These are phyloP conservation scores for Colletotrichum filicis DNA, from an alignment of 2,329 filamentous ascomycete species.

Conservation along the genomic window DNA sequence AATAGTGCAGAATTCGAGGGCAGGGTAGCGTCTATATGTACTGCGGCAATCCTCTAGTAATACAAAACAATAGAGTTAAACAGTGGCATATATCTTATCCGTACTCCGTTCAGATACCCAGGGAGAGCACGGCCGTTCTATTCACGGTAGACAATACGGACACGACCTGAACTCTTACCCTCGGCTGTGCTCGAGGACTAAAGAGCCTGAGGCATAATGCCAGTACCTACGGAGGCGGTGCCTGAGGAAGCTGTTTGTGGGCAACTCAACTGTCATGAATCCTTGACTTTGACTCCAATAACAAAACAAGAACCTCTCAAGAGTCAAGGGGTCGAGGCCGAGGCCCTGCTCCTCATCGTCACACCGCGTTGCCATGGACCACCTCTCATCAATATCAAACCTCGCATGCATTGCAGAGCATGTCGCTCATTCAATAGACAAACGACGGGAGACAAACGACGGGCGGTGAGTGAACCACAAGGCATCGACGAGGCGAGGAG, in stretches of 20 bases:
- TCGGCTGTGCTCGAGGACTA: not conserved
- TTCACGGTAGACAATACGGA: not conserved
- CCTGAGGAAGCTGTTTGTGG: not conserved
- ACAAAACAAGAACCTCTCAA: not conserved
- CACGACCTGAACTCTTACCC: not conserved
- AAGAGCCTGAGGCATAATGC: not conserved
- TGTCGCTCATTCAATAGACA: not conserved
- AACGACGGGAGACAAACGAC: not conserved
- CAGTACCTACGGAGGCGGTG: not conserved
- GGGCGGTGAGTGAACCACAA: not conserved
- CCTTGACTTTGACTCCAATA: not conserved
- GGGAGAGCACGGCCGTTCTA: not conserved
- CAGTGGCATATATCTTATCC: not conserved
- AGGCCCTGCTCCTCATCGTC: not conserved
- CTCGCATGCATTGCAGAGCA: not conserved
- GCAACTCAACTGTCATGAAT: not conserved
- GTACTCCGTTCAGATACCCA: not conserved
- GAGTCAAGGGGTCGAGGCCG: not conserved
- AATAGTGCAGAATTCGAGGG: too few species aligned
- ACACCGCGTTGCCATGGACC: not conserved
- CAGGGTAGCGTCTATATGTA: too few species aligned
- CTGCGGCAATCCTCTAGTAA: too few species aligned
- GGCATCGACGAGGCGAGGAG: not conserved
- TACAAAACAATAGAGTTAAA: too few species aligned
- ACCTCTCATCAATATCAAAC: slow-evolving; percentile 17